A percentile compares a stretch with the other conserved stretches of the same genome.
phyloP scores from a whole-genome alignment of 176 grass and related monocot species.

The Puya raimondii region DNA sequence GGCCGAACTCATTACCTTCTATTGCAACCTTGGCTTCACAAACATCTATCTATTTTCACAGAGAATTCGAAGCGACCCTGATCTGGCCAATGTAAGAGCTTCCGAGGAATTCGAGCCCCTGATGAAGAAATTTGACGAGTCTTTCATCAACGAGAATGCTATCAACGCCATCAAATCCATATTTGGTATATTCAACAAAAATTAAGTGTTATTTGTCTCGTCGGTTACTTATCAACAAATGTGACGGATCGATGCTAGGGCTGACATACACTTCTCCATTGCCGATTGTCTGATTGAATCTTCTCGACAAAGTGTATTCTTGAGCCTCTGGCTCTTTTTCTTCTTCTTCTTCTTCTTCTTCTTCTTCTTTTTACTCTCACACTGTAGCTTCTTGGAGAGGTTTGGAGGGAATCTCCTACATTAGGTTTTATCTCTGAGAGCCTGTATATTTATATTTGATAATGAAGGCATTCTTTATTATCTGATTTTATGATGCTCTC shows the following conservation, averaged over 20 bases:
- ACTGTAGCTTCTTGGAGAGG: slow-evolving; percentile 35
- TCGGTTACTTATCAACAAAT: background rate
- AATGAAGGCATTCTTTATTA: background rate
- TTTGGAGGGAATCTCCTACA: slow-evolving; percentile 13
- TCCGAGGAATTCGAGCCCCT: slow-evolving; percentile 43
- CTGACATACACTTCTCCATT: background rate
- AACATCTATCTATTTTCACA: slow-evolving; percentile 19
- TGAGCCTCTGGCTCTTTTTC: background rate
- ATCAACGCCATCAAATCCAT: slow-evolving; percentile 93
- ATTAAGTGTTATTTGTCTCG: slow-evolving; percentile 22
- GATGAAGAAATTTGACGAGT: slow-evolving; percentile 84
- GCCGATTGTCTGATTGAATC: background rate
- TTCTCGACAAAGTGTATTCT: background rate
- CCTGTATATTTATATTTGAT: background rate
- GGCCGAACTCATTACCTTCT: background rate
- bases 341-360: background rate
- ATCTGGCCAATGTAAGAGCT: slow-evolving; percentile 62
- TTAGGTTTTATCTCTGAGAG: background rate
- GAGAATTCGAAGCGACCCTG: slow-evolving; percentile 67
- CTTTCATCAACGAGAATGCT: slow-evolving; percentile 93
- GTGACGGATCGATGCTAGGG: background rate
- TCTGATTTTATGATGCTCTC: background rate
- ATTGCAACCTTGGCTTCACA: background rate
- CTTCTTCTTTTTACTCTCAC: slow-evolving; percentile 13
- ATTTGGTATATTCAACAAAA: slow-evolving; percentile 59